phyloP scores from a whole-genome alignment of 2,329 filamentous ascomycete species.

The Dothistroma pini region DNA sequence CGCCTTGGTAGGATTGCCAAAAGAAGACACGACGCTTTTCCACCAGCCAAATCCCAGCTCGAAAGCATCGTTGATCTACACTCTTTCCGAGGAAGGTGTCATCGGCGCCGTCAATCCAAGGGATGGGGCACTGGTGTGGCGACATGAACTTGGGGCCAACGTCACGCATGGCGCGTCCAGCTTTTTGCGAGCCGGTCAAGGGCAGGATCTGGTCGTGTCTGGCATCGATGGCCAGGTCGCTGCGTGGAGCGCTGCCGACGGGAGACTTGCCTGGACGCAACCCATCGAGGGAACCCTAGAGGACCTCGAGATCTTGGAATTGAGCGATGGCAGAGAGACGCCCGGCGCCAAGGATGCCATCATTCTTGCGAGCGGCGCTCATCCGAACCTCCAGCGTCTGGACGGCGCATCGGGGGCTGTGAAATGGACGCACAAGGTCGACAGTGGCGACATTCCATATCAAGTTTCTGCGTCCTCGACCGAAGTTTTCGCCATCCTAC shows the following conservation, averaged over 20 bases:
- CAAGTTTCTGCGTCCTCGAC: conserved; percentile 68
- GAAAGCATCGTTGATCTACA: conserved; percentile 86
- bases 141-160: conserved; percentile 63
- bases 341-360: conserved; percentile 63
- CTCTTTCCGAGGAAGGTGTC: conserved; percentile 77
- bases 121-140: conserved; percentile 80
- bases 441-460: conserved; percentile 66
- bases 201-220: conserved; percentile 72
- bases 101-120: conserved; percentile 86
- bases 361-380: conserved; percentile 59
- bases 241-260: conserved; percentile 79
- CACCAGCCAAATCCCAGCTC: conserved; percentile 78
- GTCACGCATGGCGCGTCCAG: conserved; percentile 28
- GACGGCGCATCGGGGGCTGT: conserved; percentile 68
- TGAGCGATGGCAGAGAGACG: conserved; percentile 51
- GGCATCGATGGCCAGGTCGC: conserved; percentile 67
- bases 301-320: conserved; percentile 74
- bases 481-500: conserved; percentile 70
- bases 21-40: conserved; percentile 86
- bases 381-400: conserved; percentile 63
- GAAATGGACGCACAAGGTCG: conserved; percentile 70
- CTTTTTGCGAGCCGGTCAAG: conserved; percentile 69
- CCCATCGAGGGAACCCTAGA: conserved; percentile 56
- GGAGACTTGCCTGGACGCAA: conserved; percentile 71
- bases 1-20: conserved; percentile 78